Base-by-base conservation (phyloP, 257 asterid genomes). In the Haberlea rhodopensis region DNA sequence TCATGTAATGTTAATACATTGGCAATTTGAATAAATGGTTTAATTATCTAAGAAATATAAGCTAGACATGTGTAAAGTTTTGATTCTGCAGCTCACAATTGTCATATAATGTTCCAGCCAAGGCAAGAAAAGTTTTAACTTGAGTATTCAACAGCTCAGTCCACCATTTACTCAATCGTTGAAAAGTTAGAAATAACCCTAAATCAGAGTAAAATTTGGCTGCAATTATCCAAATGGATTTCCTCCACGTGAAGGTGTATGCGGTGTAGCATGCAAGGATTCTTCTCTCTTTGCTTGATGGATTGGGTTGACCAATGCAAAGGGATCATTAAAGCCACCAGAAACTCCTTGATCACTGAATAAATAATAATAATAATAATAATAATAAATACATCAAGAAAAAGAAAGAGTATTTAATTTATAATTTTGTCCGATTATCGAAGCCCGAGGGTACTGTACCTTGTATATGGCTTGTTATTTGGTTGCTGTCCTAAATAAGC, bases 221-320 rank as follows among this genome's bases (percentile, higher is more conserved):
- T 59, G 52, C 75, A 13, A 15, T 43, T 81, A 90, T 67, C 84
- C 87, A 26, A 90, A 88, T 55, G 96, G 96, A 76, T 90, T 90
- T 76, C 87, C 86, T 71, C 82, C 76, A 25, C 72, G 71, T 8
- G 87, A 71, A 27, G 79, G 67, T 23, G 84, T 56, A 71, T 69
- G 51, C 28, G 82, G 53, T 16, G 78, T 59, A 28, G 68, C 58
- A 24, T 76, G 72, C 5, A 53, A 57, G 8, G 79, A 49, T 57
- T 65, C 65, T 25, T 71, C 7, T 18, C 84, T 75, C 13, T 66
- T 70, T 18, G 82, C 67, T 66, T 64, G 86, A 6, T 69, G 78
- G 45, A 83, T 77, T 13, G 94, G 89, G 71, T 86, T 82, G 23
- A 85, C 62, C 62, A 80, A 81, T 54, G 84, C 82, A 52, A 86